These are phyloP conservation scores for Aegilops umbellulata DNA, from an alignment of 176 grass and related monocot genomes.

Conservation along the genomic window DNA sequence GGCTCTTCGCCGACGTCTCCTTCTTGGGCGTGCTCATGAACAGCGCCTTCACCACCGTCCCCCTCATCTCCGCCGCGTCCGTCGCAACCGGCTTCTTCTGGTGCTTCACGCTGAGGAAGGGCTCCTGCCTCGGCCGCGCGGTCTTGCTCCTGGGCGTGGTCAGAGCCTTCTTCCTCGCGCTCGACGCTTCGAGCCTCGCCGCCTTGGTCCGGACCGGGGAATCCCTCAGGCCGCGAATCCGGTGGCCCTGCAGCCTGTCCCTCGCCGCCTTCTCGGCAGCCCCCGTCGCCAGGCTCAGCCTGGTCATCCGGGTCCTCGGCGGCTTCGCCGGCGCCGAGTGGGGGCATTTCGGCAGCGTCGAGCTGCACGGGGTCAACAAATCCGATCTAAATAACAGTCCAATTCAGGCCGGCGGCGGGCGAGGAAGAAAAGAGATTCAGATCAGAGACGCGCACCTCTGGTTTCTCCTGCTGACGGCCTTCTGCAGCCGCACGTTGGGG, in stretches of 20 bases:
- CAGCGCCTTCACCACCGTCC: conserved; percentile 42
- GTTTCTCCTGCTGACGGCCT: conserved; percentile 30
- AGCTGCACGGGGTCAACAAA: conserved; percentile 34
- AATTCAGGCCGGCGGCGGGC: not conserved
- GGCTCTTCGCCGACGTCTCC: conserved; percentile 39
- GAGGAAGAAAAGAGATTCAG: not conserved
- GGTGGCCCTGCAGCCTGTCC: conserved; percentile 39
- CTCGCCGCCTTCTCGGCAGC: conserved; percentile 42
- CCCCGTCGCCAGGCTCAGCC: conserved; percentile 52
- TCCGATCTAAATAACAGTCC: not conserved
- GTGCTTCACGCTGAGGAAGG: conserved; percentile 48
- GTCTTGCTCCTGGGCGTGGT: conserved; percentile 46
- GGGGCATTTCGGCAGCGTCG: conserved; percentile 58
- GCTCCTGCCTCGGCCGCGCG: conserved; percentile 31
- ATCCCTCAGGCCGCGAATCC: conserved; percentile 36
- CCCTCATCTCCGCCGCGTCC: conserved; percentile 21
- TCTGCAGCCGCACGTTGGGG: conserved; percentile 73
- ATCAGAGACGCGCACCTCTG: conserved; percentile 1
- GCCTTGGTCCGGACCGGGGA: conserved; percentile 41
- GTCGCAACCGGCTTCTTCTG: conserved; percentile 23
- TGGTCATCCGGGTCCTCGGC: conserved; percentile 46
- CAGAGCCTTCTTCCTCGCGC: conserved; percentile 44
- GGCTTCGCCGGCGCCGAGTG: conserved; percentile 73
- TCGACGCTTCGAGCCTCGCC: not conserved
- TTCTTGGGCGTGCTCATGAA: conserved; percentile 49